phyloP scores from a whole-genome alignment of 2,329 filamentous ascomycete genomes.

The Thermoascus crustaceus region DNA sequence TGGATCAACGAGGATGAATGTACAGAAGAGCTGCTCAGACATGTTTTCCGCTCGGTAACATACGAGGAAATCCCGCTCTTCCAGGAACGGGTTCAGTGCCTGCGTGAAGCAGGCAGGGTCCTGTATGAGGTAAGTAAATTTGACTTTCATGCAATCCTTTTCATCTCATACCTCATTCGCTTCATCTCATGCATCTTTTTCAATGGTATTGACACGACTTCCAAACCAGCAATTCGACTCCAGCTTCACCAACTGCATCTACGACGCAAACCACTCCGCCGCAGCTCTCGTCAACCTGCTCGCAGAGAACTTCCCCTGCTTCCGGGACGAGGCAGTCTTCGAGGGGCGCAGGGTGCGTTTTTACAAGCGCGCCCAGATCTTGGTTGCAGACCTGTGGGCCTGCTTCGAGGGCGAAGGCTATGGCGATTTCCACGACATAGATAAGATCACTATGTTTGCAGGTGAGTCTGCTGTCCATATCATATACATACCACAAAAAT shows the following conservation, averaged over 20 bases:
- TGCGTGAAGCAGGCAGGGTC: slow-evolving; percentile 74
- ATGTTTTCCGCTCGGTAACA: slow-evolving; percentile 80
- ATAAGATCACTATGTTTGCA: slow-evolving; percentile 96
- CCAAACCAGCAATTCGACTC: slow-evolving; percentile 60
- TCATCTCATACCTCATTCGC: background rate
- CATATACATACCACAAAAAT: too few species aligned
- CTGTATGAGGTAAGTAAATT: slow-evolving; percentile 68
- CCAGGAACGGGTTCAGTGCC: slow-evolving; percentile 64
- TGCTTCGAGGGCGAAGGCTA: slow-evolving; percentile 76
- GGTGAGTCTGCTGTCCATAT: slow-evolving; percentile 38
- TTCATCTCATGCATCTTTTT: too few species aligned
- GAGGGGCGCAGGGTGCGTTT: slow-evolving; percentile 69
- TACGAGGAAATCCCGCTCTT: slow-evolving; percentile 82
- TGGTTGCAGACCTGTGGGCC: slow-evolving; percentile 94
- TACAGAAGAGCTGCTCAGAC: slow-evolving; percentile 61
- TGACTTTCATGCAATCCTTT: slow-evolving; percentile 5
- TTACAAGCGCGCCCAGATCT: slow-evolving; percentile 89
- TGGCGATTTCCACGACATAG: slow-evolving; percentile 80
- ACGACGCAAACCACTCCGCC: slow-evolving; percentile 68
- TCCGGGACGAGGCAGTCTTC: slow-evolving; percentile 71
- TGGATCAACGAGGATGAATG: slow-evolving; percentile 74
- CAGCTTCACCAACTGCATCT: slow-evolving; percentile 64
- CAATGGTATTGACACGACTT: slow-evolving; percentile 8
- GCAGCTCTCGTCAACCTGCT: slow-evolving; percentile 79
- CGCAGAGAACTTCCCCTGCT: slow-evolving; percentile 72